Base-by-base conservation (phyloP, 2,329 filamentous ascomycete genomes). In the Neonectria sp. region DNA sequence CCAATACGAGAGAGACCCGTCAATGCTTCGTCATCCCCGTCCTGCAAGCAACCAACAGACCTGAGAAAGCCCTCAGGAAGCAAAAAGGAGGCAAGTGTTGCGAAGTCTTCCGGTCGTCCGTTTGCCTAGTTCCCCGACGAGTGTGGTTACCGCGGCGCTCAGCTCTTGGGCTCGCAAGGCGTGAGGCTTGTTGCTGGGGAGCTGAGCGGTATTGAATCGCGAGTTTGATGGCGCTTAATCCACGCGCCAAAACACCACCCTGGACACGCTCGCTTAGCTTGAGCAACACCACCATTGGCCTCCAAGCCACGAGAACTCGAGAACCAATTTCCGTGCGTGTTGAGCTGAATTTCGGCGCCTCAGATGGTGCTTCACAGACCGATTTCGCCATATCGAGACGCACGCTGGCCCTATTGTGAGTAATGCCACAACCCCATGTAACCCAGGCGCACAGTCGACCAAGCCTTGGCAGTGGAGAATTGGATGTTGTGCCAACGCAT, bases 401-500 rank as follows among this genome's bases (percentile, higher is more conserved):
- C 29, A 24, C 17, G 21, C 21, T 35, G 29, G 15, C 31, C 29
- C 12, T 24, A 35, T 53, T 24, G 12, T 21, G 51, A 13, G 29
- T 15, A 24, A 53, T 13, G 21, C 29, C 31, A 53, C n/a, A 35
- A 35, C 31, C 51, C 51, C 31, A 35, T 53, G n/a, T 35, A 31
- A n/a, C 51, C 31, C 21, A n/a, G 51, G 31, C n/a, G 13, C 29
- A 35, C 29, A 35, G 51, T 35, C 13, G 11, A 37, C n/a, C n/a
- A 35, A 53, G n/a, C 31, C 51, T 53, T 15, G n/a, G 31, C 29
- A 15, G 51, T 53, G 51, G 31, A 53, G 31, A 53, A 35, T 35
- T 53, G 29, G 51, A 53, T 21, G n/a, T 52, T 52, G 29, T 53
- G 51, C 51, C 51, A 53, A 15, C 51, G 51, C 51, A 53, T 35